Evolutionary conservation across 805 yeast species (phyloP).

Genomic region (Limtongia smithiae): DNA sequence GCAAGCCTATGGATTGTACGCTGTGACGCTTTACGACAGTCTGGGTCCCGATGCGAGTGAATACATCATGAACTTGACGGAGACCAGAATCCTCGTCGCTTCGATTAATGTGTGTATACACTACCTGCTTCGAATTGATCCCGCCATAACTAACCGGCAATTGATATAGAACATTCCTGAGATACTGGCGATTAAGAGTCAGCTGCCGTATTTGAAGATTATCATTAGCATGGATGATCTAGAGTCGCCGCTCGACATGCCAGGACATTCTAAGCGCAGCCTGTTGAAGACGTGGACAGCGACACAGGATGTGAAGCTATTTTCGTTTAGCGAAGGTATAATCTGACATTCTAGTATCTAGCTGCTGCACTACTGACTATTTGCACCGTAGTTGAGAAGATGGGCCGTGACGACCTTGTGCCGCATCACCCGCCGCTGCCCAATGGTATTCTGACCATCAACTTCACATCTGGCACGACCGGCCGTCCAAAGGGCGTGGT

Average conservation of each 20-base stretch:
- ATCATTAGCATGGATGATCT: constrained; percentile 55
- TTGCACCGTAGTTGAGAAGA: constrained; percentile 42
- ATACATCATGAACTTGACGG: constrained; percentile 59
- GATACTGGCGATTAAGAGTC: constrained; percentile 47
- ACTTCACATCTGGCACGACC: constrained; percentile 74
- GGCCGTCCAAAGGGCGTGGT: constrained; percentile 75
- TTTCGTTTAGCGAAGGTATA: constrained; percentile 15
- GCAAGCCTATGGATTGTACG: constrained; percentile 50
- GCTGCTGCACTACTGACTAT: constrained; percentile 18
- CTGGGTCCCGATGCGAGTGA: constrained; percentile 58
- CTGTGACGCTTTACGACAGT: constrained; percentile 54
- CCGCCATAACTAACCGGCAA: too few species aligned
- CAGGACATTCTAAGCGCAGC: constrained; percentile 34
- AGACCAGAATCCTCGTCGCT: constrained; percentile 57
- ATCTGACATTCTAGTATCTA: not conserved
- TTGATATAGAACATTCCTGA: constrained; percentile 46
- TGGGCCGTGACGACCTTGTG: constrained; percentile 48
- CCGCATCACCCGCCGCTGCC: constrained; percentile 49
- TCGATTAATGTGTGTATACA: constrained; percentile 42
- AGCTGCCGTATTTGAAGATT: constrained; percentile 46
- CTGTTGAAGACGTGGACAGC: constrained; percentile 37
- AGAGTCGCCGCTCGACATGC: constrained; percentile 31
- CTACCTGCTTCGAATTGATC: too few species aligned
- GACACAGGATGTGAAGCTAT: constrained; percentile 10
- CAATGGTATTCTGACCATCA: constrained; percentile 55